phyloP scores from a whole-genome alignment of 371 early-diverging fungal species.

The Apophysomyces elegans region DNA sequence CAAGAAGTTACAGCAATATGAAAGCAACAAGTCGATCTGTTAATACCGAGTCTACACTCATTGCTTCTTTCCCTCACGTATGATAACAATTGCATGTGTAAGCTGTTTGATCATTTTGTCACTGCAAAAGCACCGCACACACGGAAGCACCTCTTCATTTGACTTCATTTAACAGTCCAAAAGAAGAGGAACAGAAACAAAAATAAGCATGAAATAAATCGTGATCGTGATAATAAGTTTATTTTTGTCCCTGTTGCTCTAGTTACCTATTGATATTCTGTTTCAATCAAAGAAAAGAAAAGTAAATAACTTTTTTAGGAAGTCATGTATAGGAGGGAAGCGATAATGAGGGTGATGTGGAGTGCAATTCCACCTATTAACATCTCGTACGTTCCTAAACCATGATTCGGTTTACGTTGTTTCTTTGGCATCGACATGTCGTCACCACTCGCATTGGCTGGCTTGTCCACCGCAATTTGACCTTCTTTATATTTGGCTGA shows the following conservation, averaged over 20 bases:
- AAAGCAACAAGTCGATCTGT: no score
- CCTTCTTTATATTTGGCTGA: slow-evolving; percentile 54
- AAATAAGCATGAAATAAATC: not conserved
- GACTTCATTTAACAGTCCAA: no score
- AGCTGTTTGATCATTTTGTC: no score
- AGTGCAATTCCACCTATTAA: not conserved
- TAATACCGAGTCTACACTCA: no score
- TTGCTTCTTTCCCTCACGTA: no score
- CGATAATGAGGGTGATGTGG: not conserved
- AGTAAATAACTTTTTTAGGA: no score
- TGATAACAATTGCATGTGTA: no score
- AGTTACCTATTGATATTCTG: no score
- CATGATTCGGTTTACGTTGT: not conserved
- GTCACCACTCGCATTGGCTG: slow-evolving; percentile 11
- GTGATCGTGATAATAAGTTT: not conserved
- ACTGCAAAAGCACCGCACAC: no score
- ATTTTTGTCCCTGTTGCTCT: not conserved
- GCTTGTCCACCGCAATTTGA: slow-evolving; percentile 36
- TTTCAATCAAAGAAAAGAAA: no score
- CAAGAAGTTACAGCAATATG: no score
- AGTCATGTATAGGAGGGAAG: not conserved
- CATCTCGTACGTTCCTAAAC: not conserved
- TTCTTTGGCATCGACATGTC: not conserved
- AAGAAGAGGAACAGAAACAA: slow-evolving; percentile 1
- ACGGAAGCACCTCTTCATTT: no score